phyloP scores from a whole-genome alignment of 176 grass and related monocot genomes.

The Oryza coarctata region DNA sequence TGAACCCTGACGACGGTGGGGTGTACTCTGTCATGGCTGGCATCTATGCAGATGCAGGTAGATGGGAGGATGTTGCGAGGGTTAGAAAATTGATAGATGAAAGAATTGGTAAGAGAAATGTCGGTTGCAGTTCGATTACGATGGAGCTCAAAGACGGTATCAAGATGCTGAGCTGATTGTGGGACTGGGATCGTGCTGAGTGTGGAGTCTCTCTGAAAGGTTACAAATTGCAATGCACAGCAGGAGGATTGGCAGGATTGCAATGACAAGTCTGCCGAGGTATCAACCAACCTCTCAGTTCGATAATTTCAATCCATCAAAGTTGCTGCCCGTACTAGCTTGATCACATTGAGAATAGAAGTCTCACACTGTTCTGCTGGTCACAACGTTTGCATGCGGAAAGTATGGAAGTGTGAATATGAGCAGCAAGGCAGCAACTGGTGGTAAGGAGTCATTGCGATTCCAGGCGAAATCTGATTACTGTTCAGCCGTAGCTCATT shows the following conservation, averaged over 20 bases:
- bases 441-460: not conserved
- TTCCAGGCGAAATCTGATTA: not conserved
- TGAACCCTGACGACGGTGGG: conserved; percentile 51
- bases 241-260: not conserved
- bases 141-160: conserved; percentile 1
- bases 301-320: not conserved
- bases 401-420: not conserved
- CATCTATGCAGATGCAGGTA: conserved; percentile 47
- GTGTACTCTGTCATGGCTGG: conserved; percentile 62
- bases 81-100: conserved; percentile 55
- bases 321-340: not conserved
- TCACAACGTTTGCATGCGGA: not conserved
- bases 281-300: not conserved
- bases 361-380: not conserved
- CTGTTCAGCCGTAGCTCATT: not conserved
- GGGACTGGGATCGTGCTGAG: not conserved
- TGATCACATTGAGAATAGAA: not conserved
- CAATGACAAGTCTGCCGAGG: not conserved
- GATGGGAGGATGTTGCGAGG: conserved; percentile 64
- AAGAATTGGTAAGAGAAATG: conserved; percentile 42
- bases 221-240: not conserved
- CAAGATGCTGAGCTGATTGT: not conserved
- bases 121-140: conserved; percentile 42
- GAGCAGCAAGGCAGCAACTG: not conserved
- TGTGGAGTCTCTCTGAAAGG: not conserved